Base-by-base conservation (phyloP, 2,329 filamentous ascomycete species). In the Cladorrhinum sp. region DNA sequence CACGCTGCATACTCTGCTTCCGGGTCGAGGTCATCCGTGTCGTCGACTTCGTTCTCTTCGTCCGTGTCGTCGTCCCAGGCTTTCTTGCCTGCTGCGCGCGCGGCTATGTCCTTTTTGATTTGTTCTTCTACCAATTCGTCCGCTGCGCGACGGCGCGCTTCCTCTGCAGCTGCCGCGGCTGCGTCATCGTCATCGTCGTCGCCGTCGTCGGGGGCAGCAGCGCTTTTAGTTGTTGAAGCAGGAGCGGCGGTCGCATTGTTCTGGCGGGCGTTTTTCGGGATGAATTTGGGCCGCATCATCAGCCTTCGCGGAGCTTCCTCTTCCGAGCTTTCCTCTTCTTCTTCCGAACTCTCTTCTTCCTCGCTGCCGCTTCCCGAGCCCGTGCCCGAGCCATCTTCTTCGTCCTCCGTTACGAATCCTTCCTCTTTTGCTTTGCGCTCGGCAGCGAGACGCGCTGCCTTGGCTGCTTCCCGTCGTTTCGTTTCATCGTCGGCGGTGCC, bases 1-100 rank as follows among this genome's bases (percentile, higher is more conserved):
- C 95, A 99, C 0, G 93, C 92, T 6, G 92, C 92, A 64, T 89
- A 85, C 74, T 99, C 95, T 7, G 91, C 92, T 64, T 90, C 92
- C 0, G 91, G 90, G 73, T 98, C 92, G 2, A 93, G 70, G 36
- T 86, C 91, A 73, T 99, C 95, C 1, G 88, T 91, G 69, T 96
- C 95, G 74, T 98, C 92, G 20, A 98, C 88, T 53, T 91, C 90
- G 33, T 87, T 86, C 61, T 86, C 85, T 24, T 85, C 86, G 21
- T 84, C 82, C 4, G 87, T 85, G n/a, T 86, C 83, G 66, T 91
- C 87, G 69, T 96, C 93, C 92, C 93, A 97, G 70, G 92, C 87
- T 72, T 91, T 92, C 75, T 91, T 92, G 12, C 87, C 88, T 0
- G 86, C 86, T 0, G 87, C 87, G 58, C 87, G 85, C 21, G 90